Percentiles rank a stretch among this genome's conserved stretches.
phyloP scores from a whole-genome alignment of 2,329 filamentous ascomycete genomes.

The Fusarium luffae region DNA sequence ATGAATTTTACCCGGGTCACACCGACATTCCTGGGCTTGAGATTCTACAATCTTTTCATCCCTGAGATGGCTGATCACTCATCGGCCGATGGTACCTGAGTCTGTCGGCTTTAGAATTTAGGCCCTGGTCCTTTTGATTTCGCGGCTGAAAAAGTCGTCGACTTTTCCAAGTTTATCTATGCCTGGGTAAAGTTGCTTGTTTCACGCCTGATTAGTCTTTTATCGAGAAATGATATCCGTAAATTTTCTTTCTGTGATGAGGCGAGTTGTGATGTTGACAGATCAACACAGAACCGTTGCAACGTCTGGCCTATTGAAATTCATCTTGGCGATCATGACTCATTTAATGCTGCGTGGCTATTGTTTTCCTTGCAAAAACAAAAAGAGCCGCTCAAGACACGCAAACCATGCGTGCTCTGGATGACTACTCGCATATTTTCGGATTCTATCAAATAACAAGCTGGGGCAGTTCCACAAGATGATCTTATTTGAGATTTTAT shows the following conservation, averaged over 20 bases:
- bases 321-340: slow-evolving; percentile 14
- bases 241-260: slow-evolving; percentile 2
- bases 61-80: slow-evolving; percentile 35
- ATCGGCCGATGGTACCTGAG: slow-evolving; percentile 32
- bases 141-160: slow-evolving; percentile 19
- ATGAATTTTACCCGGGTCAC: slow-evolving; percentile 14
- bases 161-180: slow-evolving; percentile 8
- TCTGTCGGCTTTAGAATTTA: slow-evolving; percentile 33
- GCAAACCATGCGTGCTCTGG: neutral
- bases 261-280: slow-evolving; percentile 3
- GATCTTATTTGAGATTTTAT: slow-evolving; percentile 39
- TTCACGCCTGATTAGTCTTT: slow-evolving; percentile 16
- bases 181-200: slow-evolving; percentile 11
- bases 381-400: neutral
- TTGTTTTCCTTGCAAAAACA: neutral
- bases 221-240: neutral
- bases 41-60: slow-evolving; percentile 23
- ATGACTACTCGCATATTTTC: slow-evolving; percentile 16
- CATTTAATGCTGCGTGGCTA: slow-evolving; percentile 1
- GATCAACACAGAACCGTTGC: neutral
- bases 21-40: slow-evolving; percentile 35
- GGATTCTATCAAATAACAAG: slow-evolving; percentile 37
- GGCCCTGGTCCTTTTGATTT: slow-evolving; percentile 33
- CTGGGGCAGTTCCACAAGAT: slow-evolving; percentile 36
- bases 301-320: slow-evolving; percentile 2